Conservation (phyloP, 805 yeast genomes). For the Debaryomyces hansenii region DNA sequence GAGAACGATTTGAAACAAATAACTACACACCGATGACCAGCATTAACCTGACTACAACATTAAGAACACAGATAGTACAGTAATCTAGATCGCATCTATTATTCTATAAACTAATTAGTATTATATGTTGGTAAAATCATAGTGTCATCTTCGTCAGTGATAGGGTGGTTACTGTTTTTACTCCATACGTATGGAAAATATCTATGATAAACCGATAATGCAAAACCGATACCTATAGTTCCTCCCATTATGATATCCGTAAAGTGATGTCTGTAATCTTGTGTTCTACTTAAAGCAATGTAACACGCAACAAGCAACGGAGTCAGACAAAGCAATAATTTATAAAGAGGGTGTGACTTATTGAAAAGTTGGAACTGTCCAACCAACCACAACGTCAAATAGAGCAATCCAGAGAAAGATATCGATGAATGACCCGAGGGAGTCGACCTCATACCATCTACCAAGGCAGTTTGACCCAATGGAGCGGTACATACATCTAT, state of each 20-base stretch:
- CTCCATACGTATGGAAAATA: slow-evolving; percentile 22
- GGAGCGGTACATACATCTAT: slow-evolving; percentile 34
- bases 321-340: slow-evolving; percentile 13
- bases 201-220: slow-evolving; percentile 24
- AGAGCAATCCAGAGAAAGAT: slow-evolving; percentile 52
- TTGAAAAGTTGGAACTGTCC: slow-evolving; percentile 37
- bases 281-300: slow-evolving; percentile 34
- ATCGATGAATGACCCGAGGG: slow-evolving; percentile 60
- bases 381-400: slow-evolving; percentile 46
- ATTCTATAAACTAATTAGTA: background rate
- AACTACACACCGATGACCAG: no score
- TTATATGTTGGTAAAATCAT: slow-evolving; percentile 6
- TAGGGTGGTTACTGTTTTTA: slow-evolving; percentile 8
- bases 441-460: slow-evolving; percentile 56
- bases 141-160: slow-evolving; percentile 8
- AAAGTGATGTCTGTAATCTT: slow-evolving; percentile 40
- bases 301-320: slow-evolving; percentile 30
- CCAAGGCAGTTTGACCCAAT: slow-evolving; percentile 25
- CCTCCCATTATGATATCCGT: slow-evolving; percentile 35
- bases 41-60: no score
- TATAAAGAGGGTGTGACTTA: slow-evolving; percentile 18
- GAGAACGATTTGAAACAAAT: background rate
- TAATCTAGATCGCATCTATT: background rate
- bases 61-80: no score
- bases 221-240: slow-evolving; percentile 27